These are phyloP conservation scores for Chrysoporthe deuterocubensis DNA, from an alignment of 2,329 filamentous ascomycete species.

Conservation along the genomic window DNA sequence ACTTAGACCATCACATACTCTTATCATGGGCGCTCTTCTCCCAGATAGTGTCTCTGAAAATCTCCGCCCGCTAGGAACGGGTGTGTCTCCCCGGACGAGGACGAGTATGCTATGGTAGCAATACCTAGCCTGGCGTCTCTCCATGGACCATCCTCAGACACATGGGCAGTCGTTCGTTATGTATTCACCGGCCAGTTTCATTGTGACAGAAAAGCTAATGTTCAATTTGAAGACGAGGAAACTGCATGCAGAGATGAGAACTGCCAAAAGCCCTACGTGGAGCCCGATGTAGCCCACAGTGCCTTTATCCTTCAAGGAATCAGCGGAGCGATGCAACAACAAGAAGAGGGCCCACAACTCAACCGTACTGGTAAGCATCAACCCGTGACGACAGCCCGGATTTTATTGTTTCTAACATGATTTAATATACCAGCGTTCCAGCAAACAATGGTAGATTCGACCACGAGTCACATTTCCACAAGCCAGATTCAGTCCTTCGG, in stretches of 20 bases:
- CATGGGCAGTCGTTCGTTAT: background rate
- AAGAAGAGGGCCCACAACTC: background rate
- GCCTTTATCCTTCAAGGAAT: constrained; percentile 31
- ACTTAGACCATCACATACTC: no score
- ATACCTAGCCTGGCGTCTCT: no score
- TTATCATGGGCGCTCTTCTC: no score
- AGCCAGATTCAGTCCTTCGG: constrained; percentile 4
- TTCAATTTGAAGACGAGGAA: constrained; percentile 31
- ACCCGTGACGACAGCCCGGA: background rate
- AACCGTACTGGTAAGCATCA: background rate
- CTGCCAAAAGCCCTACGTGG: constrained; percentile 32
- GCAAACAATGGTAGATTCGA: background rate
- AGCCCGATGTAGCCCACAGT: constrained; percentile 34
- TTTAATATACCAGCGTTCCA: background rate
- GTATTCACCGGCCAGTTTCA: background rate
- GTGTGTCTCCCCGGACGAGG: no score
- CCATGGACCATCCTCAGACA: no score
- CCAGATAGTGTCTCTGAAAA: no score
- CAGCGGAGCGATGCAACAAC: constrained; percentile 25
- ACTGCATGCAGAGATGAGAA: constrained; percentile 33
- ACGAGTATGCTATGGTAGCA: no score
- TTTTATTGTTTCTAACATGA: background rate
- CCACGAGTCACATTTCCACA: background rate
- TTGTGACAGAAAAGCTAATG: background rate
- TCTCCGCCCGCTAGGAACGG: no score